A percentile compares a stretch with the other conserved stretches of the same genome.
phyloP scores from a whole-genome alignment of 1,284 basidiomycete species.

The Sporisorium scitamineum region DNA sequence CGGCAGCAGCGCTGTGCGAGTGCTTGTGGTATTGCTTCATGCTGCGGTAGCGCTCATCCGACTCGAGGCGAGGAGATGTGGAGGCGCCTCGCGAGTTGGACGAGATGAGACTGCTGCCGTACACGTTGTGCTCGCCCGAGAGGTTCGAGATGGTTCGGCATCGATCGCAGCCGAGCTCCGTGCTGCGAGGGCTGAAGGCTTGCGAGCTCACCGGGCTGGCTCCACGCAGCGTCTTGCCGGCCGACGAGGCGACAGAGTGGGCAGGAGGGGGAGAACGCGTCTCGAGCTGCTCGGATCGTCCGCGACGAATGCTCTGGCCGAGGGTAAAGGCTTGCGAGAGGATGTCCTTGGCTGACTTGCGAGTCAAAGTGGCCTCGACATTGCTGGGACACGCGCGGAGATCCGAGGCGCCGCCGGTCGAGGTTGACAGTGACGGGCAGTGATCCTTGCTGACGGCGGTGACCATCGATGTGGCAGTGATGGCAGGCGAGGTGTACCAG shows the following conservation, averaged over 20 bases:
- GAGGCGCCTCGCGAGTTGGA: constrained; percentile 35
- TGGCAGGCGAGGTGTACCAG: constrained; percentile 57
- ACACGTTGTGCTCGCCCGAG: constrained; percentile 46
- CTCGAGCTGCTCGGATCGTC: constrained; percentile 32
- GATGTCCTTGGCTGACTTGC: constrained; percentile 45
- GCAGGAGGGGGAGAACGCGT: constrained; percentile 48
- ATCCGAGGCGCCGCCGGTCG: constrained; percentile 11
- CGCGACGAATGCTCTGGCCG: constrained; percentile 24
- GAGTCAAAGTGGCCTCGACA: constrained; percentile 39
- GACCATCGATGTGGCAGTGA: constrained; percentile 53
- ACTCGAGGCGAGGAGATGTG: constrained; percentile 25
- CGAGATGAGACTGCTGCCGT: constrained; percentile 41
- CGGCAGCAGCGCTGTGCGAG: constrained; percentile 56
- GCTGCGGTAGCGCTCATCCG: constrained; percentile 40
- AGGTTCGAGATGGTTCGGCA: constrained; percentile 51
- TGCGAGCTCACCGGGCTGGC: constrained; percentile 43
- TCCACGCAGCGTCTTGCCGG: constrained; percentile 53
- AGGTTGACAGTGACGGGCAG: constrained; percentile 11
- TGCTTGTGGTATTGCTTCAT: constrained; percentile 55
- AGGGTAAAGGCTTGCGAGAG: constrained; percentile 30
- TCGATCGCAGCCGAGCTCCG: constrained; percentile 46
- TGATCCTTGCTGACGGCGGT: constrained; percentile 39
- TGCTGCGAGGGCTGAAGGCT: constrained; percentile 41
- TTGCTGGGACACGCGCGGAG: constrained; percentile 20
- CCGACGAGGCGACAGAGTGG: constrained; percentile 56